A percentile compares a stretch with the other conserved stretches of the same genome.
These are phyloP conservation scores for Sabuloglossum arenarium DNA, from an alignment of 495 filamentous ascomycete species.

Conservation along the genomic window DNA sequence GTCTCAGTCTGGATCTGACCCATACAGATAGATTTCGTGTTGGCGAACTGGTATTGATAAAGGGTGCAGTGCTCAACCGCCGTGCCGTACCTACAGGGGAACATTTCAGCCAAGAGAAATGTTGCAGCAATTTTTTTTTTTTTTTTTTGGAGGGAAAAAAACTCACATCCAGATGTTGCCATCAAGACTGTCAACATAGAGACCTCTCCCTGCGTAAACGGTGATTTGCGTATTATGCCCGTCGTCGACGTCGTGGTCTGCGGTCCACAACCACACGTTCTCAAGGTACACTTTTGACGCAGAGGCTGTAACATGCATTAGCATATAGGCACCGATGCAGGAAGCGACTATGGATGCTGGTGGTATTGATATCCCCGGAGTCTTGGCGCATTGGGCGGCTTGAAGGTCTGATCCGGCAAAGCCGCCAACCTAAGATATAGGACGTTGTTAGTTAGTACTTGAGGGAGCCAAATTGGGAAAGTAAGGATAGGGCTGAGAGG, in stretches of 20 bases:
- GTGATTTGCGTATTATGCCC: slow-evolving; percentile 35
- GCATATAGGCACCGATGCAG: slow-evolving; percentile 48
- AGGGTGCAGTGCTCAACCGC: slow-evolving; percentile 56
- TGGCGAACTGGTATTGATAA: slow-evolving; percentile 63
- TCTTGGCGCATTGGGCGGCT: slow-evolving; percentile 29
- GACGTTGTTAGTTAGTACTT: neutral
- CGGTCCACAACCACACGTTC: slow-evolving; percentile 50
- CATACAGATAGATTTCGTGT: slow-evolving; percentile 47
- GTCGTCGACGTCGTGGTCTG: slow-evolving; percentile 56
- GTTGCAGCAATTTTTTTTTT: too few species aligned
- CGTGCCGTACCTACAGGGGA: slow-evolving; percentile 52
- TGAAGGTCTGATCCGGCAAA: slow-evolving; percentile 31
- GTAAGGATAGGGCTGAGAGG: neutral
- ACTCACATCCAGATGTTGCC: slow-evolving; percentile 31
- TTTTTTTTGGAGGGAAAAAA: neutral
- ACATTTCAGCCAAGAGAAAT: too few species aligned
- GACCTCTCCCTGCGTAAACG: slow-evolving; percentile 45
- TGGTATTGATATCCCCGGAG: slow-evolving; percentile 16
- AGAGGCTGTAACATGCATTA: slow-evolving; percentile 38
- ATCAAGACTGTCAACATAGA: slow-evolving; percentile 32
- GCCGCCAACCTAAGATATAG: slow-evolving; percentile 21
- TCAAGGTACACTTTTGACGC: slow-evolving; percentile 37
- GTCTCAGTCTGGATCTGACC: slow-evolving; percentile 74
- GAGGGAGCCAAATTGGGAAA: too few species aligned
- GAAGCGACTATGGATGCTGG: slow-evolving; percentile 26